A percentile compares a stretch with the other conserved stretches of the same genome.
Conservation (phyloP, 2,329 filamentous ascomycete species). For the Verticillium zaregamsianum region DNA sequence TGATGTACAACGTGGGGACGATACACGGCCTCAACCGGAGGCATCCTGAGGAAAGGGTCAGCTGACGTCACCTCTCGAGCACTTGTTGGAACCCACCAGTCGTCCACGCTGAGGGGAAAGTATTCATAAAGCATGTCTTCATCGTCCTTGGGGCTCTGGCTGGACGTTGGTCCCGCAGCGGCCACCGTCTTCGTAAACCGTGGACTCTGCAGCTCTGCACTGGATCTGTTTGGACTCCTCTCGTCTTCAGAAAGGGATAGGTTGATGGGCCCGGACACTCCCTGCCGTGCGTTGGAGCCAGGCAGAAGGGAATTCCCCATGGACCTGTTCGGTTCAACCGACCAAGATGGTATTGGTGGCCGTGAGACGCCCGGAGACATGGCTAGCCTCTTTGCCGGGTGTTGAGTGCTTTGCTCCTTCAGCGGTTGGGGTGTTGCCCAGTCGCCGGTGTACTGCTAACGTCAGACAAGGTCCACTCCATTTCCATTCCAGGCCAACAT, state of each 20-base stretch:
- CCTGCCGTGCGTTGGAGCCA: not conserved
- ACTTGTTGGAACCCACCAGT: constrained; percentile 55
- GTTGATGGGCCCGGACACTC: constrained; percentile 37
- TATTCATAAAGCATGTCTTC: constrained; percentile 90
- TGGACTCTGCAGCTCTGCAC: constrained; percentile 48
- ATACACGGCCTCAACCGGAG: constrained; percentile 85
- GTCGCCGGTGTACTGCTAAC: constrained; percentile 32
- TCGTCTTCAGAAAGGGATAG: constrained; percentile 59
- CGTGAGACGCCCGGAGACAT: constrained; percentile 46
- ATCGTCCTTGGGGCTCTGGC: constrained; percentile 66
- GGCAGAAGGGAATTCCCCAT: constrained; percentile 1
- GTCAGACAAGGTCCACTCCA: not conserved
- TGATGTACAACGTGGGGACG: constrained; percentile 92
- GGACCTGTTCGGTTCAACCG: constrained; percentile 24
- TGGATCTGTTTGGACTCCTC: constrained; percentile 48
- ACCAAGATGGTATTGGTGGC: constrained; percentile 51
- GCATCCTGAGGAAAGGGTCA: constrained; percentile 54
- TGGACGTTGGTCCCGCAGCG: constrained; percentile 29
- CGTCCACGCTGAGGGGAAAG: constrained; percentile 84
- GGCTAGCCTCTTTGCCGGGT: constrained; percentile 48
- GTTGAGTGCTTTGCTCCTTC: constrained; percentile 41
- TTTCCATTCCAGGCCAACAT: constrained; percentile 6
- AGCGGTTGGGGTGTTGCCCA: constrained; percentile 35
- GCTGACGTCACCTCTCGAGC: constrained; percentile 1
- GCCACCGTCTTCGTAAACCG: constrained; percentile 35